Percentiles rank a stretch among this genome's conserved stretches.
These are phyloP conservation scores for Phylloporus rhodoxanthus DNA, from an alignment of 768 basidiomycete species.

Conservation along the genomic window DNA sequence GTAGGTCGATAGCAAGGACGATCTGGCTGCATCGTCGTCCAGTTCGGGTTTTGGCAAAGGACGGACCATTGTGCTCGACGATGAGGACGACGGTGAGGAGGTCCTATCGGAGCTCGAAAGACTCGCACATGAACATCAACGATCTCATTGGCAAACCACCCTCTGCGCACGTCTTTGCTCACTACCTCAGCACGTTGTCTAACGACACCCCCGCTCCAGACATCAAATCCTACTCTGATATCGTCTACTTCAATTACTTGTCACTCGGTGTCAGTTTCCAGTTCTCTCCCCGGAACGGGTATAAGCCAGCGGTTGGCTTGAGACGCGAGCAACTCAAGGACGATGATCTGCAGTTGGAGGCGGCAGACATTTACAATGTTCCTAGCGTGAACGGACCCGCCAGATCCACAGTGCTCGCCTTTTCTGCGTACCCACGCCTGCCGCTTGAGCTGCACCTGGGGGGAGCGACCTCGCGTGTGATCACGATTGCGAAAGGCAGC, in stretches of 20 bases:
- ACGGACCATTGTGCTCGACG: conserved; percentile 18
- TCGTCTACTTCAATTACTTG: conserved; percentile 83
- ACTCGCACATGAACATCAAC: conserved; percentile 14
- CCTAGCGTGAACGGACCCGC: conserved; percentile 34
- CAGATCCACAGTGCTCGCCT: conserved; percentile 32
- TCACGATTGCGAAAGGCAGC: conserved; percentile 44
- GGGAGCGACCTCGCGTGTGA: conserved; percentile 32
- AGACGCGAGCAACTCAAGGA: conserved; percentile 44
- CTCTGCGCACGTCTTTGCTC: conserved; percentile 38
- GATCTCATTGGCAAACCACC: conserved; percentile 50
- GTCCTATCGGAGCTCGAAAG: conserved; percentile 21
- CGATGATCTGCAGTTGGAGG: conserved; percentile 52
- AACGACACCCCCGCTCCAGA: conserved; percentile 39
- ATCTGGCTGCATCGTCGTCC: conserved; percentile 7
- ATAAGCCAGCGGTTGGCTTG: conserved; percentile 48
- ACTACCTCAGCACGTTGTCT: conserved; percentile 39
- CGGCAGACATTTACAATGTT: conserved; percentile 80
- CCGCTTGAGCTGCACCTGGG: conserved; percentile 46
- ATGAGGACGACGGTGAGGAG: conserved; percentile 6
- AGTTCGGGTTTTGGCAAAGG: conserved; percentile 17
- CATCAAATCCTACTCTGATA: conserved; percentile 75
- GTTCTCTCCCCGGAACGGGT: conserved; percentile 61
- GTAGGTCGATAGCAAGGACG: conserved; percentile 3
- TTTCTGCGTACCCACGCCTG: conserved; percentile 50
- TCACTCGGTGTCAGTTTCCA: conserved; percentile 75